Base-by-base conservation (phyloP, 2,329 filamentous ascomycete genomes). In the Epichloe baconii region DNA sequence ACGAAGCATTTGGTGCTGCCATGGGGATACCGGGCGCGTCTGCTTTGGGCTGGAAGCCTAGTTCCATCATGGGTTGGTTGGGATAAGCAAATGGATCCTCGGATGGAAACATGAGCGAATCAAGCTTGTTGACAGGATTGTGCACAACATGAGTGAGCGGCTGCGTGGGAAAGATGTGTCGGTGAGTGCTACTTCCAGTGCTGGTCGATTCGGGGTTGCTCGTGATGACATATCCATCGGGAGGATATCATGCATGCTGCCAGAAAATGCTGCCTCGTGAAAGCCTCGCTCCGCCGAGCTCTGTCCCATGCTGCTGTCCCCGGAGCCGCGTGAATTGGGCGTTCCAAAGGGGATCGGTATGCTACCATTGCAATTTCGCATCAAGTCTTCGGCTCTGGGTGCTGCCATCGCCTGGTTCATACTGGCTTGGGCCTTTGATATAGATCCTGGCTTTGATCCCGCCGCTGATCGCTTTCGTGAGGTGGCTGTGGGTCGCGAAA, bases 41-140 rank as follows among this genome's bases (percentile, higher is more conserved):
- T n/a, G 63, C 58, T 54, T 65, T 66, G 31, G 61, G 57, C 26
- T 67, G 66, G 57, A 65, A 70, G 10, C 73, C 73, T 41, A 78
- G 71, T 57, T 79, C 73, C 70, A 84, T 82, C 71, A 85, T 79
- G 0, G 85, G 82, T 56, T 88, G 85, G 59, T 84, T 88, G 0
- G 85, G 86, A 59, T 91, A 93, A 0, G 83, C 84, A 55, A 91
- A 85, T 0, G 86, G 85, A 59, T 91, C 86, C 36, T 79, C 77
- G 0, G 85, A 84, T 1, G 85, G 83, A 60, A 91, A 91, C 83
- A 91, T 89, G 69, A 90, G 80, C 3, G 82, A 80, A 53, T 83
- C 83, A 6, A 90, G 75, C 62, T 87, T 85, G 56, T 85, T 78
- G 15, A 89, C 70, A 4, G 71, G 68, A 58, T 71, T 77, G 45